Conservation (phyloP, 225 moss, liverwort and hornwort genomes). For the Marchantia paleacea region DNA sequence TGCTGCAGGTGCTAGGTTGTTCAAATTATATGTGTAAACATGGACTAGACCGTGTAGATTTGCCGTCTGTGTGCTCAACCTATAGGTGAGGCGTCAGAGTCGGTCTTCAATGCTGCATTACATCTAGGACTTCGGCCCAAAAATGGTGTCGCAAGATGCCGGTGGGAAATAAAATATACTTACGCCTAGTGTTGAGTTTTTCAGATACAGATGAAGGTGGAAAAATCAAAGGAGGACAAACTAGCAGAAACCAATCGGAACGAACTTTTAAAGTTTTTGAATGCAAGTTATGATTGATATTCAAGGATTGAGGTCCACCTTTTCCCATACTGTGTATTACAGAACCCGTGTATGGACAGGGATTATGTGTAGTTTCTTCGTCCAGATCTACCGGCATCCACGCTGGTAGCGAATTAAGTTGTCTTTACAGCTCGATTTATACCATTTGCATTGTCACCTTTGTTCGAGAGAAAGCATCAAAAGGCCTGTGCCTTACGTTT, state of each 20-base stretch:
- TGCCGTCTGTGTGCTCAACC: neutral
- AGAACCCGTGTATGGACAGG: neutral
- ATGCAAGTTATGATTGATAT: constrained; percentile 95
- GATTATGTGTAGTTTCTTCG: neutral
- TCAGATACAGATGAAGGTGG: constrained; percentile 99
- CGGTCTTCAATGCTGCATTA: too few species aligned
- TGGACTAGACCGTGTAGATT: too few species aligned
- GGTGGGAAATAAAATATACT: neutral
- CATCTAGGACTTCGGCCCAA: too few species aligned
- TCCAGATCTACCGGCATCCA: neutral
- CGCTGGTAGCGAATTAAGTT: neutral
- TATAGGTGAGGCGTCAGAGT: too few species aligned
- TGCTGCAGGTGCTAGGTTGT: constrained; percentile 20
- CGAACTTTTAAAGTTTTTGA: constrained; percentile 92
- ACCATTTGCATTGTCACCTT: neutral
- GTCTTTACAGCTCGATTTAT: neutral
- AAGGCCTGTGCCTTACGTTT: neutral
- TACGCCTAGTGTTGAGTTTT: constrained; percentile 15
- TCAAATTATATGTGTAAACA: neutral
- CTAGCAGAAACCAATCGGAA: constrained; percentile 91
- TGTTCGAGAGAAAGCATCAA: neutral
- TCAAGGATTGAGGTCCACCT: neutral
- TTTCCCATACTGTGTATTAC: neutral
- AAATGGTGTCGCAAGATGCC: too few species aligned
- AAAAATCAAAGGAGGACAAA: constrained; percentile 94